Percentiles rank a stretch among this genome's conserved stretches.
Conservation (phyloP, 1,284 basidiomycete species). For the Trichosporon coremiiforme region DNA sequence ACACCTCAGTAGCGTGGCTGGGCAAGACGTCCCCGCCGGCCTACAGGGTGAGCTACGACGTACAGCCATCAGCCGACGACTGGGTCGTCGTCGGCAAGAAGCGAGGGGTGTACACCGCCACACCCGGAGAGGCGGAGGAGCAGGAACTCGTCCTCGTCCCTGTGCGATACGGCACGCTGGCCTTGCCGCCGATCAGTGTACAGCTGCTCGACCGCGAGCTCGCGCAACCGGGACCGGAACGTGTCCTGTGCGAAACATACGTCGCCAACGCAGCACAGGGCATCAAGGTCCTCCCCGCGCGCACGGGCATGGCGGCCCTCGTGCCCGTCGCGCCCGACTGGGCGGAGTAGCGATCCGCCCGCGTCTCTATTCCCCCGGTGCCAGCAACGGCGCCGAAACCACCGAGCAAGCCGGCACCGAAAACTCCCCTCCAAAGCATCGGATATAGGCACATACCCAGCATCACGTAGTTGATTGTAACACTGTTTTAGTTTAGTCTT, state of each 20-base stretch:
- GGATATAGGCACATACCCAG: slow-evolving; percentile 18
- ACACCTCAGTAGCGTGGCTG: slow-evolving; percentile 42
- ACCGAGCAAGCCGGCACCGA: too few relatives aligned
- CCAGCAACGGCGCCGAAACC: too few relatives aligned
- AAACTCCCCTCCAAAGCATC: slow-evolving; percentile 14
- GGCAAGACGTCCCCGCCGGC: slow-evolving; percentile 24
- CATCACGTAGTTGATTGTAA: background rate
- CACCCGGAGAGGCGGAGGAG: slow-evolving; percentile 32
- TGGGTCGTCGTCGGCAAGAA: slow-evolving; percentile 51
- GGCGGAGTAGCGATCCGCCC: slow-evolving; percentile 24
- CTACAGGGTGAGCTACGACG: slow-evolving; percentile 42
- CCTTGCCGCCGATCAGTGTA: slow-evolving; percentile 42
- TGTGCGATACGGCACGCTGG: slow-evolving; percentile 44
- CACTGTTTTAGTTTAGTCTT: background rate
- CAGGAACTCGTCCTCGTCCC: slow-evolving; percentile 46
- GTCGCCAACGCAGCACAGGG: slow-evolving; percentile 51
- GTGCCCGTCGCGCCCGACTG: slow-evolving; percentile 36
- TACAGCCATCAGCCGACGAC: slow-evolving; percentile 44
- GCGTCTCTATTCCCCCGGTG: too few relatives aligned
- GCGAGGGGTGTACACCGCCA: slow-evolving; percentile 42
- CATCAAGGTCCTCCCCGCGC: slow-evolving; percentile 50
- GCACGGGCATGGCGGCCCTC: slow-evolving; percentile 42
- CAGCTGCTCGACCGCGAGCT: slow-evolving; percentile 30
- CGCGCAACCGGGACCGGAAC: background rate
- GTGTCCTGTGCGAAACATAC: slow-evolving; percentile 50